Percentiles rank a stretch among this genome's conserved stretches.
phyloP scores from a whole-genome alignment of 257 asterid species.

The Henckelia pumila region DNA sequence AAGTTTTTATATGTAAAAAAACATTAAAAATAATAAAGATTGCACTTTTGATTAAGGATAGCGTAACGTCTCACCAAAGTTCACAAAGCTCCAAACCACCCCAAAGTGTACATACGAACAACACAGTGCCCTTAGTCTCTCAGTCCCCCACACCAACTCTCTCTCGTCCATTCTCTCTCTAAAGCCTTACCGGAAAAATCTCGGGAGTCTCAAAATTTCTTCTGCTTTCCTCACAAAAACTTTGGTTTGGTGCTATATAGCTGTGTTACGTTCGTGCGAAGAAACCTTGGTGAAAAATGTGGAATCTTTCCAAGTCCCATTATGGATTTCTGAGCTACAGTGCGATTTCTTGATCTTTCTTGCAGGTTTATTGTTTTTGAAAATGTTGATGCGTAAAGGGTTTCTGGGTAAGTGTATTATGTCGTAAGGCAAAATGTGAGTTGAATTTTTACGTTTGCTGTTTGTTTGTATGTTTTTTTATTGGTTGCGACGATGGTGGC shows the following conservation, averaged over 20 bases:
- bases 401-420: slow-evolving; percentile 39
- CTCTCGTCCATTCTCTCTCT: background rate
- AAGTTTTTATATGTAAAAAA: too few species aligned
- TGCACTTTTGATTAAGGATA: background rate
- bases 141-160: background rate
- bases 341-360: slow-evolving; percentile 34
- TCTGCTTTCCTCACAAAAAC: background rate
- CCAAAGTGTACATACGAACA: background rate
- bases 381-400: slow-evolving; percentile 33
- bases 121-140: background rate
- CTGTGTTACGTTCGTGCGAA: background rate
- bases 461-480: slow-evolving; percentile 27
- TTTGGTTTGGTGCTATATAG: background rate
- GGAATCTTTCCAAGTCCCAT: background rate
- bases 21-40: slow-evolving; percentile 24
- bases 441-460: slow-evolving; percentile 28
- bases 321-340: background rate
- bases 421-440: slow-evolving; percentile 48
- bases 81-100: background rate
- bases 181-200: background rate
- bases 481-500: slow-evolving; percentile 72
- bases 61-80: background rate
- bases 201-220: background rate
- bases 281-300: background rate
- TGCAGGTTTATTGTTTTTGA: slow-evolving; percentile 33